Evolutionary conservation across 2,329 filamentous ascomycete species (phyloP).

Genomic region (Trichoderma sp.): DNA sequence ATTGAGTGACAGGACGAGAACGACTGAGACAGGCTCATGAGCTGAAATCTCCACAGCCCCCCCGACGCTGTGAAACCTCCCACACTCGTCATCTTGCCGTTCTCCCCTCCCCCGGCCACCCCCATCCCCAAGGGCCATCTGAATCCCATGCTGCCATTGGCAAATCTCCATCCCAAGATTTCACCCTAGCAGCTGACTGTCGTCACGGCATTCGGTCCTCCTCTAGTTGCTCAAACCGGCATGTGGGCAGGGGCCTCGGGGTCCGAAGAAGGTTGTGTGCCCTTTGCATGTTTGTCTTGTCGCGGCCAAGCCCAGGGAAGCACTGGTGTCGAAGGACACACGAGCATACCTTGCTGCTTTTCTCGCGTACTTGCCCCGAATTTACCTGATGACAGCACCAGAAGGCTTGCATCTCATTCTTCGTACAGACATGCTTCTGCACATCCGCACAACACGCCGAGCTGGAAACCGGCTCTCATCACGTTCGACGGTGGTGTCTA

Average conservation of each 20-base stretch:
- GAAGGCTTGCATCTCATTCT: not conserved
- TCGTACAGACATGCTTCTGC: no score
- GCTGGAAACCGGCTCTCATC: not conserved
- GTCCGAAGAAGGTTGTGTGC: not conserved
- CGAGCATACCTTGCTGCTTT: no score
- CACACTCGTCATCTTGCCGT: not conserved
- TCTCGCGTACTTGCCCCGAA: no score
- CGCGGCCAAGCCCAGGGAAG: not conserved
- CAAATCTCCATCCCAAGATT: not conserved
- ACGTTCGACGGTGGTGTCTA: not conserved
- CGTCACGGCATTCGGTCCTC: not conserved
- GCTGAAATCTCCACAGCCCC: conserved; percentile 15
- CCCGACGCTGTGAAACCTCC: conserved; percentile 12
- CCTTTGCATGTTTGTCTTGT: no score
- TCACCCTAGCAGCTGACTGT: not conserved
- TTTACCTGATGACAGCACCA: not conserved
- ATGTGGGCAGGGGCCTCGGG: conserved; percentile 9
- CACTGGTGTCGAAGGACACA: no score
- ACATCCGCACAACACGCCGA: not conserved
- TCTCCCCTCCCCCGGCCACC: not conserved
- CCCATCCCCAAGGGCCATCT: not conserved
- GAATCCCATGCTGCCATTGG: not conserved
- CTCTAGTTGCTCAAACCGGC: not conserved
- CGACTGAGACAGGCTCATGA: not conserved
- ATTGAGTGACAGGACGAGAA: no score